Evolutionary conservation across 257 asterid species (phyloP).

Genomic region (Plectranthus barbatus): DNA sequence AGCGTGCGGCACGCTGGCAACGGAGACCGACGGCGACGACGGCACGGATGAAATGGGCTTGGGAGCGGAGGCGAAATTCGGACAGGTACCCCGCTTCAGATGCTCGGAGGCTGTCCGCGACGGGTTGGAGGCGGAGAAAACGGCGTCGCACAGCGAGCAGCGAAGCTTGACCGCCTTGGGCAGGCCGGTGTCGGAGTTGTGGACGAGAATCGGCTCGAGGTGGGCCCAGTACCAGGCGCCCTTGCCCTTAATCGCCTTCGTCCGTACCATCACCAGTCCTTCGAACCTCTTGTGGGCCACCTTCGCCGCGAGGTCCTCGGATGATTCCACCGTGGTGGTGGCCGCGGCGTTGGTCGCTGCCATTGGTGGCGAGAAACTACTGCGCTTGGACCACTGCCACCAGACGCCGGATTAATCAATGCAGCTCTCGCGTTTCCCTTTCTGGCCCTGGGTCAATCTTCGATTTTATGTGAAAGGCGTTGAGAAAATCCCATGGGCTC

Average conservation of each 20-base stretch:
- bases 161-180: conserved; percentile 91
- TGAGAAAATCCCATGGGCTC: background rate
- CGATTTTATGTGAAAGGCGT: background rate
- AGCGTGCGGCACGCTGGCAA: background rate
- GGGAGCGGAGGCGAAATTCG: conserved; percentile 59
- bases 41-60: conserved; percentile 69
- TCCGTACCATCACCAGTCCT: conserved; percentile 64
- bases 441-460: background rate
- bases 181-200: conserved; percentile 59
- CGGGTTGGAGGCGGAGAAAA: conserved; percentile 92
- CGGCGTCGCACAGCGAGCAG: conserved; percentile 85
- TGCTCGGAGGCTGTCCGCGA: too few relatives aligned
- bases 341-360: conserved; percentile 46
- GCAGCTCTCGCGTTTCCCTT: background rate
- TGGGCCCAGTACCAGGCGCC: too few relatives aligned
- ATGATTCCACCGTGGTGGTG: conserved; percentile 21
- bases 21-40: conserved; percentile 21
- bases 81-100: conserved; percentile 90
- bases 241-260: conserved; percentile 85
- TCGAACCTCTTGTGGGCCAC: conserved; percentile 66
- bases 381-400: background rate
- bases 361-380: conserved; percentile 16
- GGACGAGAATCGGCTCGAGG: conserved; percentile 85
- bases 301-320: conserved; percentile 56
- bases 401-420: background rate